These are phyloP conservation scores for Colletotrichum echinochloae DNA, from an alignment of 2,329 filamentous ascomycete species.

Conservation along the genomic window DNA sequence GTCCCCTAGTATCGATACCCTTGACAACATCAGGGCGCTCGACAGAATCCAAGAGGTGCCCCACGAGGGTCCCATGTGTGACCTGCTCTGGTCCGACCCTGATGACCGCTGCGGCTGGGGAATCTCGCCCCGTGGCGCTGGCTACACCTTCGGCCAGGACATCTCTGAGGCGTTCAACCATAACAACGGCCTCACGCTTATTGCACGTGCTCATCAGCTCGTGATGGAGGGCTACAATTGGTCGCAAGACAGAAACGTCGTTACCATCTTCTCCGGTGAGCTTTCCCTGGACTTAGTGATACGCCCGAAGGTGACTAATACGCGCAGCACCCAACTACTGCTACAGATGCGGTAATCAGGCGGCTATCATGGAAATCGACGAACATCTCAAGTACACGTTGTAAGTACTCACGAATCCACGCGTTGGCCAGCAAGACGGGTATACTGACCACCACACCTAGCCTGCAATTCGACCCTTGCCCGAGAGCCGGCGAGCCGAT, in stretches of 20 bases:
- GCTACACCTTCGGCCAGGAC: constrained; percentile 96
- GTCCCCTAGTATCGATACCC: constrained; percentile 93
- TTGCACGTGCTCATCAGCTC: constrained; percentile 95
- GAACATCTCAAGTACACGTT: constrained; percentile 99
- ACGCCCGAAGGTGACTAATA: constrained; percentile 45
- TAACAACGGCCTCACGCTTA: constrained; percentile 96
- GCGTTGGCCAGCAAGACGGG: constrained; percentile 5
- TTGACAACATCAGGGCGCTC: constrained; percentile 94
- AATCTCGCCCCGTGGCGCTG: constrained; percentile 92
- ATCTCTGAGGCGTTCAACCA: constrained; percentile 99
- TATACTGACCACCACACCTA: constrained; percentile 56
- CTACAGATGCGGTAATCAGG: constrained; percentile 98
- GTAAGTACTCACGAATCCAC: constrained; percentile 64
- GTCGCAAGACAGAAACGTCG: constrained; percentile 98
- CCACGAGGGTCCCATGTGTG: constrained; percentile 98
- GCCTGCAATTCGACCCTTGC: constrained; percentile 99
- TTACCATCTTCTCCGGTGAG: constrained; percentile 96
- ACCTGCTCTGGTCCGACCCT: constrained; percentile 97
- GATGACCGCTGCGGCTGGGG: constrained; percentile 98
- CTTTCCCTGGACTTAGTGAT: constrained; percentile 27
- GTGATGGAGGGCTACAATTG: constrained; percentile 99
- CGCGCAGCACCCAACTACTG: constrained; percentile 87
- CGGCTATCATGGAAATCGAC: constrained; percentile 99
- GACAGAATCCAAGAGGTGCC: constrained; percentile 99
- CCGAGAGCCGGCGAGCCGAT: constrained; percentile 97